Evolutionary conservation across 2,329 filamentous ascomycete genomes (phyloP), one percentile per base, ranked within the genome.

Genomic region (Ampelomyces quisqualis): DNA sequence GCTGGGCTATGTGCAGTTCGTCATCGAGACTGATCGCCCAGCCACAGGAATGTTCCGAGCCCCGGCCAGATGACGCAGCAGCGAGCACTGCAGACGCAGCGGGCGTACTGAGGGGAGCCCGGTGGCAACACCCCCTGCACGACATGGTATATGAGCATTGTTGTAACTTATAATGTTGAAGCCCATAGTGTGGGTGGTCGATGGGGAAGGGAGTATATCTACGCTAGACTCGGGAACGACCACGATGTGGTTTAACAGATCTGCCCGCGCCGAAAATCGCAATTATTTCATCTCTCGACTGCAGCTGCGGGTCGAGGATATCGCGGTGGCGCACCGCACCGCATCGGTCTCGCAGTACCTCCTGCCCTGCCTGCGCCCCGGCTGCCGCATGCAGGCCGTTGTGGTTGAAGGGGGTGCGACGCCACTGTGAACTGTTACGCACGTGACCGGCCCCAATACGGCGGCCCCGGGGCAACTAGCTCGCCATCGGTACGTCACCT

Each of bases 1-100:
- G 61, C 65, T 40, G 37, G 60, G n/a, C 61, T 64, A 70, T 69
- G 69, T 60, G 62, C 65, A 63, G 55, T 61, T 65, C 52, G 58
- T 45, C 53, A 58, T 62, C 55, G 51, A 43, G 53, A 59, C 51
- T n/a, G 58, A 64, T 64, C 58, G 57, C 55, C 61, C 60, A 65
- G 63, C 57, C 63, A 64, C 60, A 58, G 55, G 51, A 62, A 63
- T 54, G 26, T 53, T 56, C 60, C 58, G 56, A 53, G 32, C 35
- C 40, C 43, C 30, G 42, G 45, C 44, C 43, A 42, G 39, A 60
- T 61, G 61, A 58, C 58, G 63, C 57, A 66, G 58, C 44, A 58
- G 47, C 45, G 45, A 36, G 45, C 40, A 53, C 55, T 28, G 55
- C 57, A 57, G 51, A 40, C 37, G 34, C 46, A 45, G 53, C 52